Base-by-base conservation (phyloP, 495 filamentous ascomycete species). In the Patellaria atrata region DNA sequence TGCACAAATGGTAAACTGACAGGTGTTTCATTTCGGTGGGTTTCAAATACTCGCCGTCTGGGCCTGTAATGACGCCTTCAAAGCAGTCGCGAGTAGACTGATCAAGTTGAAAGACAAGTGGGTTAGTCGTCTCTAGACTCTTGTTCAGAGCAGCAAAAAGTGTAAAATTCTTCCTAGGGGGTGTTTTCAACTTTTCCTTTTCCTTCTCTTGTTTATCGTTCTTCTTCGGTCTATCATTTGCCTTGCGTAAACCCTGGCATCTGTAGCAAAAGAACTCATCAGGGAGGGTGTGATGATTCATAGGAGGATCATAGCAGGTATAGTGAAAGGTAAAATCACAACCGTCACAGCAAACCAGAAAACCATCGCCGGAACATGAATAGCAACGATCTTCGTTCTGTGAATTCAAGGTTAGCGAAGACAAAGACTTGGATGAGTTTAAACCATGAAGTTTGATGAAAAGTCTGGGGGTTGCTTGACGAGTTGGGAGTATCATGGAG, bases 321-420 rank as follows among this genome's bases (percentile, higher is more conserved):
- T 84, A 82, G 54, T 97, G 89, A 57, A 84, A 94, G 0, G 83
- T 79, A 28, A 78, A 72, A 12, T 70, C 66, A 60, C 89, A 97
- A 30, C 77, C 78, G 55, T 96, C 89, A 55, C 89, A 97, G 59
- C 87, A 94, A 38, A 96, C 61, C 17, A 97, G 62, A 33, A 77
- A 65, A n/a, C 89, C 89, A 34, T 70, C 76, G 25, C 74, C 73
- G 44, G 75, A 71, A 57, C 89, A 97, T 7, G 82, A 67, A 30
- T 70, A 67, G 58, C 89, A 97, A 47, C 76, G 73, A 45, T 97
- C 89, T 44, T 83, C 79, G 51, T 93, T 93, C 30, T 91, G 79
- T 46, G 79, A 70, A 46, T 43, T 38, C 43, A 15, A 22, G 35
- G 39, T 47, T 48, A 44, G 27, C 21, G 26, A 35, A 11, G 19